These are phyloP conservation scores for Leccinellum luteum DNA, from an alignment of 768 basidiomycete genomes.

Conservation along the genomic window DNA sequence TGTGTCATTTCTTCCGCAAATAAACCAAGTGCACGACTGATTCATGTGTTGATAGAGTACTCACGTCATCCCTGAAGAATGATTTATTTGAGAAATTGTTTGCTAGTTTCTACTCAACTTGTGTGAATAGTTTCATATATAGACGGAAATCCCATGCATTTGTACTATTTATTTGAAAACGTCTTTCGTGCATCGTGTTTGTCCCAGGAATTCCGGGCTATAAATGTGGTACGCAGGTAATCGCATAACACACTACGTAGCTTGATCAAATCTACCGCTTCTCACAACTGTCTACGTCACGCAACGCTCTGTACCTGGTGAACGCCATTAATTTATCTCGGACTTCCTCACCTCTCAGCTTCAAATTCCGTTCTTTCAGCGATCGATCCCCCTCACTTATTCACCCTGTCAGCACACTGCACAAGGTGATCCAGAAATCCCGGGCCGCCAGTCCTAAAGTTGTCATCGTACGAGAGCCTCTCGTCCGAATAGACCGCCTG, in stretches of 20 bases:
- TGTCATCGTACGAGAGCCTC: constrained; percentile 69
- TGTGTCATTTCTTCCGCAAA: constrained; percentile 9
- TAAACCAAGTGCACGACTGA: background rate
- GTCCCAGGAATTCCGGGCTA: background rate
- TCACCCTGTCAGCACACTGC: constrained; percentile 60
- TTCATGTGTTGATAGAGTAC: constrained; percentile 8
- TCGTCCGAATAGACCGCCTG: constrained; percentile 88
- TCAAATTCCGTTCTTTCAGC: constrained; percentile 63
- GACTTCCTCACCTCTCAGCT: constrained; percentile 70
- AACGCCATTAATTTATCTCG: constrained; percentile 74
- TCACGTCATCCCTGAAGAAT: constrained; percentile 24
- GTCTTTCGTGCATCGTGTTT: background rate
- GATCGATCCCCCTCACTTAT: constrained; percentile 66
- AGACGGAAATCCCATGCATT: background rate
- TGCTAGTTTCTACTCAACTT: background rate
- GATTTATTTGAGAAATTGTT: background rate
- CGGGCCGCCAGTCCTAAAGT: constrained; percentile 58
- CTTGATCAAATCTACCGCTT: background rate
- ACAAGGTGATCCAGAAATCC: constrained; percentile 53
- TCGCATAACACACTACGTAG: no score
- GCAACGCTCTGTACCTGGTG: constrained; percentile 64
- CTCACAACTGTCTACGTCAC: background rate
- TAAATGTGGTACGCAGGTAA: background rate
- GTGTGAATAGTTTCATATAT: background rate
- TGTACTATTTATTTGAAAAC: background rate